Evolutionary conservation across 2,329 filamentous ascomycete species (phyloP), one percentile per base, ranked within the genome.

Genomic region (Trichothecium roseum): DNA sequence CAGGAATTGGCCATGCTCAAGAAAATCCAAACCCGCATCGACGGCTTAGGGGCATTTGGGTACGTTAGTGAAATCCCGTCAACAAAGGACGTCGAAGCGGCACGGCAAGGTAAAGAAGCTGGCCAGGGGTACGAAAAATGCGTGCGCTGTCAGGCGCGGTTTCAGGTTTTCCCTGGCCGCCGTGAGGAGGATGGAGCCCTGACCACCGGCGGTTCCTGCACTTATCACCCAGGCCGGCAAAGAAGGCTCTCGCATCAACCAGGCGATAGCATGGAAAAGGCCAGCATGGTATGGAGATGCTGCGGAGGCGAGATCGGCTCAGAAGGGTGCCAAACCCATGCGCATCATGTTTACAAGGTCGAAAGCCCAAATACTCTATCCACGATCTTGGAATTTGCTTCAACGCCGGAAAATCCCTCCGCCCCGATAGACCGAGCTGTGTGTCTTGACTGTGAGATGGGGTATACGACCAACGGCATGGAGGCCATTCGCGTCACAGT

Each of bases 381-480:
- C 0, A 64, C 78, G 1, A 62, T 89, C 3, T 69, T 93, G 48
- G 87, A 89, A 35, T 98, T 93, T 54, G 71, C 76, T 38, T 60
- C 74, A 41, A 96, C 91, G 0, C 88, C 88, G 0, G 59, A 67
- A 10, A 87, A 86, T 44, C 54, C 63, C 2, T 48, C 59, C 3
- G 66, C 63, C 2, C 61, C 65, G 0, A 48, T 56, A 2, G 62
- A 70, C 35, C 72, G 73, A 26, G 84, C 82, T 3, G 77, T 96
- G 9, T 82, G 78, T 43, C 89, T 98, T 49, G 91, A 98, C 55
- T 96, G 91, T 50, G 91, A 98, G 54, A 98, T 98, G 91, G 85
- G 84, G 4, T 96, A 94, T 52, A 98, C 93, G 0, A 84, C 84
- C 1, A 59, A 81, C 34, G 91, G 93, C 0, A 64, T 96, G 44